phyloP scores from a whole-genome alignment of 225 moss, liverwort and hornwort genomes.

The Sphagnum tenellum region DNA sequence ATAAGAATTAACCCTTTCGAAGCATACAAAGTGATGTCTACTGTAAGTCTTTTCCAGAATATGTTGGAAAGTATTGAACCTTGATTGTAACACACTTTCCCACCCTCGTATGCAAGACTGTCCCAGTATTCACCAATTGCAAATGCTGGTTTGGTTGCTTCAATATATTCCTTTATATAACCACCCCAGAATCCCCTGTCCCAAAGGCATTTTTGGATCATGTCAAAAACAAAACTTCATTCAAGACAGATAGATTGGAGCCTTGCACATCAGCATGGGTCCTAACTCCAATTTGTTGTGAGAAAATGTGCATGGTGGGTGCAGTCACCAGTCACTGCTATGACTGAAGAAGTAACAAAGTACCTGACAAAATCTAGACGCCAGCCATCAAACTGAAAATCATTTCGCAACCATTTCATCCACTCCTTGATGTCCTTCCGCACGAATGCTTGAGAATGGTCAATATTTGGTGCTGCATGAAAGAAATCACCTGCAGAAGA shows the following conservation, averaged over 20 bases:
- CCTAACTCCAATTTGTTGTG: no score
- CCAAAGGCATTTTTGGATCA: background rate
- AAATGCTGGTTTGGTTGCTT: conserved; percentile 67
- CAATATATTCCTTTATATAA: conserved; percentile 80
- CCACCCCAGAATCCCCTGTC: conserved; percentile 88
- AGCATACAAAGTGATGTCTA: no score
- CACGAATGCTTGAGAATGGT: conserved; percentile 87
- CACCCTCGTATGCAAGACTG: conserved; percentile 73
- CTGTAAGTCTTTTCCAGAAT: no score
- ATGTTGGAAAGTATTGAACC: conserved; percentile 15
- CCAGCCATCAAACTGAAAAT: conserved; percentile 83
- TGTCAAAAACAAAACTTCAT: no score
- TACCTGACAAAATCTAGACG: conserved; percentile 93
- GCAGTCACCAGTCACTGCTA: no score
- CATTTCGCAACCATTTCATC: conserved; percentile 74
- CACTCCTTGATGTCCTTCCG: conserved; percentile 62
- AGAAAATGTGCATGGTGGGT: no score
- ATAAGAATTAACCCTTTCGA: no score
- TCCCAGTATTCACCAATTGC: conserved; percentile 90
- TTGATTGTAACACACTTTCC: conserved; percentile 81
- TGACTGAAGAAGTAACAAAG: no score
- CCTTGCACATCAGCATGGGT: no score
- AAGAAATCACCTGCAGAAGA: conserved; percentile 62
- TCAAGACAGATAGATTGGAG: no score
- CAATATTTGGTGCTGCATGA: conserved; percentile 86